These are phyloP conservation scores for Tirmania nivea DNA, from an alignment of 495 filamentous ascomycete genomes.

Conservation along the genomic window DNA sequence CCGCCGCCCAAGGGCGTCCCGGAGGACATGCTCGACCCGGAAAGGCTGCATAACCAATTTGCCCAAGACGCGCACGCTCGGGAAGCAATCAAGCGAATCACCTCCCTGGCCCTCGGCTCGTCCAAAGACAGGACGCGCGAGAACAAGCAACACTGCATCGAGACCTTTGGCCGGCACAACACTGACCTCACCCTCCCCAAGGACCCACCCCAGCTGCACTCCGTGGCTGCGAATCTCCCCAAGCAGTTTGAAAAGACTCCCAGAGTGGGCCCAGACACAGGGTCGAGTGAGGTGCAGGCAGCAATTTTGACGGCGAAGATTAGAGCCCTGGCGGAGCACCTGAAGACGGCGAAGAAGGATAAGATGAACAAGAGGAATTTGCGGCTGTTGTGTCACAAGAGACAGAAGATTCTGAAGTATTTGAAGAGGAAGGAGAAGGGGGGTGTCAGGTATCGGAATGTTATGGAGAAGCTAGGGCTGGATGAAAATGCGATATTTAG, in stretches of 20 bases:
- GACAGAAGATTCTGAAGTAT: slow-evolving; percentile 73
- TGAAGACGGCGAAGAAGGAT: slow-evolving; percentile 40
- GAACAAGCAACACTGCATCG: slow-evolving; percentile 63
- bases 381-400: slow-evolving; percentile 59
- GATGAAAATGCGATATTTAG: slow-evolving; percentile 33
- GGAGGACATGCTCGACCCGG: slow-evolving; percentile 17
- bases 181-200: slow-evolving; percentile 51
- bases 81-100: slow-evolving; percentile 53
- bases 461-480: slow-evolving; percentile 61
- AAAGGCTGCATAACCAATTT: not conserved
- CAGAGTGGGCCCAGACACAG: slow-evolving; percentile 72
- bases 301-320: slow-evolving; percentile 96
- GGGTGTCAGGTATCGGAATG: slow-evolving; percentile 64
- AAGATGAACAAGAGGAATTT: slow-evolving; percentile 89
- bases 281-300: slow-evolving; percentile 85
- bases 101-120: slow-evolving; percentile 48
- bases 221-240: not conserved
- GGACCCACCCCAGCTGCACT: slow-evolving; percentile 9
- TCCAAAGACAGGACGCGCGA: slow-evolving; percentile 53
- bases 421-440: slow-evolving; percentile 76
- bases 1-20: slow-evolving; percentile 26
- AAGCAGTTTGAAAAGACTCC: slow-evolving; percentile 15
- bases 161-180: slow-evolving; percentile 71
- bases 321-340: slow-evolving; percentile 42
- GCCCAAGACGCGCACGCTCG: slow-evolving; percentile 11